Evolutionary conservation across 2,329 filamentous ascomycete species (phyloP), one percentile per base, ranked within the genome.

Genomic region (Fusarium chaquense): DNA sequence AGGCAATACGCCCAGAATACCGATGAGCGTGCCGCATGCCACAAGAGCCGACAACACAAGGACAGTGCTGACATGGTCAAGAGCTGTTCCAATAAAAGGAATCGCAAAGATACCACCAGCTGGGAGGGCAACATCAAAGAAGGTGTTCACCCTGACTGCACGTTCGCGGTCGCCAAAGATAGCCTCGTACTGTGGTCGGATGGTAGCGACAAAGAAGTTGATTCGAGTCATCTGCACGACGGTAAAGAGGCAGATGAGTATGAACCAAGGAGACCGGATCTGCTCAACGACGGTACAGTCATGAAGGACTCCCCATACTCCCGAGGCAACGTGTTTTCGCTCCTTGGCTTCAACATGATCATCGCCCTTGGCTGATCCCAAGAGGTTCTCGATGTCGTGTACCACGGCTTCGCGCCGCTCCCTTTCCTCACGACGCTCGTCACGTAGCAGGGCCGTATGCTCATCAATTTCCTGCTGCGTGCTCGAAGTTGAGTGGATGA

Each of bases 131-230:
- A 84, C 81, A 75, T 97, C 94, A 80, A 98, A 97, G 79, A 94
- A 90, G 59, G 91, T 86, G 81, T 97, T 97, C 76, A 97, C 85
- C 58, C 86, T 81, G 11, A 89, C 84, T 0, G 93, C 92, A 60
- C 85, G 83, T 2, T 82, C 78, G 62, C 84, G 82, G 13, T 88
- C 88, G 46, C 84, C 83, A 18, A 97, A 87, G 11, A 98, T 86
- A 73, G 90, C 90, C 45, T 89, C 87, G 80, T 97, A 97, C 78
- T 98, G 94, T 3, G 90, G 85, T 3, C 92, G 87, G 67, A 97
- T 90, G 4, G 94, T 97, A 5, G 94, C 93, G 55, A 97, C 93
- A 77, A 97, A 97, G 82, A 94, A 97, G 81, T 97, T 97, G 85
- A 97, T 97, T 32, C 91, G 86, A 3, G 90, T 90, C 89, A 92